These are phyloP conservation scores for Globisporangium lucens DNA, from an alignment of 352 stramenopile species.

Conservation along the genomic window DNA sequence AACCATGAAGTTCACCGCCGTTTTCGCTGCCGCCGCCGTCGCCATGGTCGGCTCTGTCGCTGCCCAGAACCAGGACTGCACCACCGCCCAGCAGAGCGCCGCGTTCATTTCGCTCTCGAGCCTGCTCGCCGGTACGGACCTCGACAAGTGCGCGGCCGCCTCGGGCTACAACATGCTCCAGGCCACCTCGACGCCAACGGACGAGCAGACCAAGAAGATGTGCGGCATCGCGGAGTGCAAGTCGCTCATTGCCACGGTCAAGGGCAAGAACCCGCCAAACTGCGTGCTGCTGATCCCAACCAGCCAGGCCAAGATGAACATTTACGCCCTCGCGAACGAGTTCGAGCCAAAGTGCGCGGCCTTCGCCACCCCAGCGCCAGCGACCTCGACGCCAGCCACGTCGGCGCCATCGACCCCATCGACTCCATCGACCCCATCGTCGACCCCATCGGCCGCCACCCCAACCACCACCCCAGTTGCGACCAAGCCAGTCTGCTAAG, in stretches of 20 bases:
- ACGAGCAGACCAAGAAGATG: slow-evolving; percentile 34
- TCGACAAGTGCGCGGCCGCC: slow-evolving; percentile 19
- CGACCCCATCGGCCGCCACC: neutral
- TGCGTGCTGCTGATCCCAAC: slow-evolving; percentile 38
- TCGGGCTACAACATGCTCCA: slow-evolving; percentile 43
- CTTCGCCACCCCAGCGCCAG: neutral
- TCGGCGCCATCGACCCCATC: neutral
- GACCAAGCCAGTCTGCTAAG: slow-evolving; percentile 10
- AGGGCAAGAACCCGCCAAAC: slow-evolving; percentile 28
- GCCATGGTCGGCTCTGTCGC: slow-evolving; percentile 20
- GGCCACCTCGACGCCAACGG: slow-evolving; percentile 25
- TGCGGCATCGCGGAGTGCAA: slow-evolving; percentile 31
- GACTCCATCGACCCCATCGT: neutral
- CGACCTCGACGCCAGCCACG: neutral
- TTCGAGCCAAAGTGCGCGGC: slow-evolving; percentile 48
- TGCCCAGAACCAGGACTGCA: slow-evolving; percentile 21
- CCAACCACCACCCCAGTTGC: neutral
- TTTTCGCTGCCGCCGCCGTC: slow-evolving; percentile 22
- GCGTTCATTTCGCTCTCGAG: slow-evolving; percentile 26
- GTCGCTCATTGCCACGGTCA: slow-evolving; percentile 30
- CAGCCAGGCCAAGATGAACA: slow-evolving; percentile 34
- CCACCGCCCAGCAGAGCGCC: slow-evolving; percentile 11
- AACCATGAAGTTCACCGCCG: slow-evolving; percentile 10
- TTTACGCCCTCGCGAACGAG: slow-evolving; percentile 37
- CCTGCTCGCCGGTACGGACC: slow-evolving; percentile 18